A percentile compares a stretch with the other conserved stretches of the same genome.
phyloP scores from a whole-genome alignment of 2,329 filamentous ascomycete species.

The Aureobasidium mangrovei region DNA sequence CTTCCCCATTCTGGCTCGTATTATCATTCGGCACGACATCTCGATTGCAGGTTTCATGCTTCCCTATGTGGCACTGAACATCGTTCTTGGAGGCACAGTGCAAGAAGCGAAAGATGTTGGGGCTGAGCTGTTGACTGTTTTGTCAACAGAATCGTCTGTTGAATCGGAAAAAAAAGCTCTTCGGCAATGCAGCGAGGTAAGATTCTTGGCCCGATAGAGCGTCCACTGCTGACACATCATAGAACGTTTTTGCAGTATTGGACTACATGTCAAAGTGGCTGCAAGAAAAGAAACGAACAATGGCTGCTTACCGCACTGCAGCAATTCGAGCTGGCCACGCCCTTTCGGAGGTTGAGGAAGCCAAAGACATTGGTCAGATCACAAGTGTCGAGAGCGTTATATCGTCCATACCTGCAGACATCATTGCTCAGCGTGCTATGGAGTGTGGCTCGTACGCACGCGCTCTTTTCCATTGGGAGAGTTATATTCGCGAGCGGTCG shows the following conservation, averaged over 20 bases:
- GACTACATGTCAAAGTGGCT: conserved; percentile 91
- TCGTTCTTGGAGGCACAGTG: conserved; percentile 64
- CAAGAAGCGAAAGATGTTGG: conserved; percentile 56
- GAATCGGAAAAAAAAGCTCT: conserved; percentile 60
- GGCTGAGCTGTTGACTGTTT: conserved; percentile 64
- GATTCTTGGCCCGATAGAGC: conserved; percentile 20
- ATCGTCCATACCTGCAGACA: conserved; percentile 56
- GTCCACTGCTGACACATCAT: conserved; percentile 20
- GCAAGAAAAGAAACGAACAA: conserved; percentile 59
- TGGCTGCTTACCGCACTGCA: conserved; percentile 32
- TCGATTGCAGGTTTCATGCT: conserved; percentile 81
- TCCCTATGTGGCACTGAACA: conserved; percentile 77
- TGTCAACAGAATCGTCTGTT: conserved; percentile 54
- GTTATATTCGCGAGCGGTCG: conserved; percentile 59
- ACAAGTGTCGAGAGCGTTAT: conserved; percentile 65
- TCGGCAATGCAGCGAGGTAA: conserved; percentile 79
- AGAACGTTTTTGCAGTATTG: conserved; percentile 82
- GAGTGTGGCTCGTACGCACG: conserved; percentile 89
- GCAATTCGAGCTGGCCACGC: conserved; percentile 37
- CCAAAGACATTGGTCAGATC: conserved; percentile 45
- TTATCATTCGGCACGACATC: conserved; percentile 78
- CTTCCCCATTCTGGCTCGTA: conserved; percentile 71
- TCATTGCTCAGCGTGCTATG: conserved; percentile 76
- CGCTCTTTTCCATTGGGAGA: conserved; percentile 89
- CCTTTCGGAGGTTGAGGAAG: conserved; percentile 41